Base-by-base conservation (phyloP, 2,329 filamentous ascomycete species). In the Berkeleyomyces basicola region DNA sequence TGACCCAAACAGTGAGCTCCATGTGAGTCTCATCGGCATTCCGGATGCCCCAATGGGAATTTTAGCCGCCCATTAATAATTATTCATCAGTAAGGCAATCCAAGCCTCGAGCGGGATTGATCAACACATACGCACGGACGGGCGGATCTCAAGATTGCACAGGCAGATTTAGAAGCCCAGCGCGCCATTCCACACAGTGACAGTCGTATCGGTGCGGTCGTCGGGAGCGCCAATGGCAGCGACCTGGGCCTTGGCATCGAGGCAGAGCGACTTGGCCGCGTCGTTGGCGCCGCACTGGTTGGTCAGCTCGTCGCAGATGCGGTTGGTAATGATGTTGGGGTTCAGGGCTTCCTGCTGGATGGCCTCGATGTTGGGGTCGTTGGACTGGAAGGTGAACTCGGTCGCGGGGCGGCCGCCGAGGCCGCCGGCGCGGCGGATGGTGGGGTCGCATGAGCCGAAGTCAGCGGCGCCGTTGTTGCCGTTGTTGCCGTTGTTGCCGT, bases 301-400 rank as follows among this genome's bases (percentile, higher is more conserved):
- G 69, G 72, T 78, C 64, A 87, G 77, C 74, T 86, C 82, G 72
- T 87, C 84, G 72, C 82, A 84, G 71, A 87, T 82, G 65, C 83
- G 80, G 77, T 85, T 86, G 70, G 83, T 85, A 76, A 87, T 87
- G 76, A 87, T 87, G 75, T 82, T 81, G 63, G 84, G 84, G 79
- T 87, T 87, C 55, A 87, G 76, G 7, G 84, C 83, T 70, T 87
- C 84, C 68, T 82, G 73, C 72, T 87, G 84, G 64, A 70, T 70
- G 69, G 82, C 74, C 66, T 81, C 79, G 64, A 85, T 79, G 16
- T 80, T 73, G 7, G 81, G 74, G 70, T 87, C 84, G 58, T 79
- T 79, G 60, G 85, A 79, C 71, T 85, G 82, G 79, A 87, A 88
- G 59, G 84, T 86, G 72, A 79, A 82, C 72, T 86, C 84, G 63